These are phyloP conservation scores for Setaria italica DNA, from an alignment of 202 grass and related monocot species.

Conservation along the genomic window DNA sequence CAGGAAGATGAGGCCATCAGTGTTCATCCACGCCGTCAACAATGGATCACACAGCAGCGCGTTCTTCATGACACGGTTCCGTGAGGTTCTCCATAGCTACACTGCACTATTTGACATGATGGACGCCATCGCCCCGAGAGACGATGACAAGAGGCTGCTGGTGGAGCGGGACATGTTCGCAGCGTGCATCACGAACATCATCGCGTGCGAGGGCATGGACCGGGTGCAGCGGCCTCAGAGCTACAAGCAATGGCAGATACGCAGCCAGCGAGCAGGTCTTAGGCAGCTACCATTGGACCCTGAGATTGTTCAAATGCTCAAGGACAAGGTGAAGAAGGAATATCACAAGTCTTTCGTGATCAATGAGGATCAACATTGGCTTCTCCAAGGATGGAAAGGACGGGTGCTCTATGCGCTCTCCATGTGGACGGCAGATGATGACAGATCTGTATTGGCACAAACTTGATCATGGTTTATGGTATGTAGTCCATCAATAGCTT, in stretches of 20 bases:
- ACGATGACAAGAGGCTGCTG: conserved; percentile 45
- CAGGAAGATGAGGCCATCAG: conserved; percentile 54
- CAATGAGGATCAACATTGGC: conserved; percentile 64
- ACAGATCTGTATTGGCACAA: neutral
- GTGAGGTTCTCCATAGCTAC: conserved; percentile 68
- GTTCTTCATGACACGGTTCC: conserved; percentile 70
- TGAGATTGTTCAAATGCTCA: conserved; percentile 41
- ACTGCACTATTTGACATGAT: conserved; percentile 68
- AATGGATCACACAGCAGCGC: conserved; percentile 62
- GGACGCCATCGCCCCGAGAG: conserved; percentile 58
- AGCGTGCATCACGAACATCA: conserved; percentile 56
- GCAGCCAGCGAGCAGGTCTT: conserved; percentile 58
- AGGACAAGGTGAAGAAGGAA: conserved; percentile 47
- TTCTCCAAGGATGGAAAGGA: conserved; percentile 86
- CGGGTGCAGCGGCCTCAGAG: conserved; percentile 71
- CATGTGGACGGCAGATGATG: conserved; percentile 40
- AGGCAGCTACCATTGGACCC: conserved; percentile 56
- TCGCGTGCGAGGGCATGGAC: conserved; percentile 75
- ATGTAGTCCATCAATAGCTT: too few species aligned
- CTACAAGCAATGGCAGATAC: conserved; percentile 71
- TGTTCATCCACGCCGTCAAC: conserved; percentile 55
- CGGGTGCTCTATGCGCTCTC: conserved; percentile 66
- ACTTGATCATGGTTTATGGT: neutral
- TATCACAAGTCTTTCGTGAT: conserved; percentile 75
- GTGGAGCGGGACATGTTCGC: conserved; percentile 62